Conservation (phyloP, 345 rosid species). For the Eucalyptus tenuipes region DNA sequence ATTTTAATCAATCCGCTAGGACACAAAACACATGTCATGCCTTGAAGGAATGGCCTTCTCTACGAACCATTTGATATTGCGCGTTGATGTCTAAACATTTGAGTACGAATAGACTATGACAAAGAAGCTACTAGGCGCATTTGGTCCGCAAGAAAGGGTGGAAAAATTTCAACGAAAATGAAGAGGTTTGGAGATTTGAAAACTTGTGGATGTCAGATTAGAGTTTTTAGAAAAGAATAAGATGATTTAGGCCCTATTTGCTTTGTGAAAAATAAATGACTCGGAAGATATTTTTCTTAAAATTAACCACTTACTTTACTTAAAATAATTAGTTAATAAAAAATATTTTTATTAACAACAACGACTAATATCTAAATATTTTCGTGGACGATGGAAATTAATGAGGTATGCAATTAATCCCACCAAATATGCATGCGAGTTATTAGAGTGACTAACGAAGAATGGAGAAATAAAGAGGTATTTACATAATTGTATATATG, state of each 20-base stretch:
- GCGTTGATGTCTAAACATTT: not conserved
- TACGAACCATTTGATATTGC: not conserved
- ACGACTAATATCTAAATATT: too few species aligned
- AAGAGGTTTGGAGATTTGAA: not conserved
- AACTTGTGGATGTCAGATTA: not conserved
- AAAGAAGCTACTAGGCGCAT: not conserved
- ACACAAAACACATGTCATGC: not conserved
- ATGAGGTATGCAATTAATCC: too few species aligned
- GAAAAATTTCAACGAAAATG: not conserved
- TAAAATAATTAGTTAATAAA: too few species aligned
- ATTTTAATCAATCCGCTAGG: not conserved
- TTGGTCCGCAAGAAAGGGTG: not conserved
- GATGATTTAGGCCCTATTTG: not conserved
- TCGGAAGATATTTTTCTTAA: too few species aligned
- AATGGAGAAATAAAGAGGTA: too few species aligned
- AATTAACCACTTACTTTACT: too few species aligned
- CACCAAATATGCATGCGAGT: too few species aligned
- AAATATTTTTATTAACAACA: too few species aligned
- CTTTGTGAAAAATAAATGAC: too few species aligned
- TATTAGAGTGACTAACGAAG: too few species aligned
- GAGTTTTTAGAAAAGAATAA: not conserved
- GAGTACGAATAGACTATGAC: not conserved
- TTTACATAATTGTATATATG: too few species aligned
- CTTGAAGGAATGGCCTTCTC: not conserved
- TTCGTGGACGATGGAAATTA: not conserved